Base-by-base conservation (phyloP, 768 basidiomycete species). In the Pulveroboletus sp. region DNA sequence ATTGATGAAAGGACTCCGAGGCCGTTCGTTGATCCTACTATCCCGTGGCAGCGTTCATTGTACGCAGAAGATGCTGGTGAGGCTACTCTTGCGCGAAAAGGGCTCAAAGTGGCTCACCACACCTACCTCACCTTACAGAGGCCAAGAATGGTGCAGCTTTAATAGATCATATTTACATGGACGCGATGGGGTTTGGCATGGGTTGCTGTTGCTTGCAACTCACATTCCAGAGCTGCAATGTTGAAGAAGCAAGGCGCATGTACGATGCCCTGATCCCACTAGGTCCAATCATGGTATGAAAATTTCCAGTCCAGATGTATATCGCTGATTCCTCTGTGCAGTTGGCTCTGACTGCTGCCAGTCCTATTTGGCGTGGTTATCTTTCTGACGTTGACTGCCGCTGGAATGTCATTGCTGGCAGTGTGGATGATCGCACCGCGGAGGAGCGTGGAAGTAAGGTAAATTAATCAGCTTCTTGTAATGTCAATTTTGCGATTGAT, bases 101-200 rank as follows among this genome's bases (percentile, higher is more conserved):
- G 25, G 33, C 43, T 55, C 43, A 43, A 23, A 47, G 32, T 36
- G 11, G n/a, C 43, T 62, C 40, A 50, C 39, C 34, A 47, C 16
- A 25, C 20, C n/a, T 43, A 14, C 23, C 1, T 41, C 38, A 39
- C 17, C 20, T 9, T 29, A 2, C 43, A 90, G 93, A 97, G 75
- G 94, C 94, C 1, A 90, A 85, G 69, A 77, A 84, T 53, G 94
- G 94, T 2, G 92, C 94, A 5, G 94, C 94, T 14, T 76, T 91
- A 31, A 73, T 76, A 27, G 85, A 95, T 65, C 94, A 98, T 67
- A 90, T 99, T 54, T 98, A 98, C 66, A 80, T 98, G 75, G 97
- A 99, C 67, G 94, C 97, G 9, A 98, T 98, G 97, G 95, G 94
- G 24, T 99, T 99, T 67, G 97, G 97, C 40, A 99, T 98, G 97